These are phyloP conservation scores for Aspergillus glaucus DNA, from an alignment of 2,329 filamentous ascomycete genomes.

Conservation along the genomic window DNA sequence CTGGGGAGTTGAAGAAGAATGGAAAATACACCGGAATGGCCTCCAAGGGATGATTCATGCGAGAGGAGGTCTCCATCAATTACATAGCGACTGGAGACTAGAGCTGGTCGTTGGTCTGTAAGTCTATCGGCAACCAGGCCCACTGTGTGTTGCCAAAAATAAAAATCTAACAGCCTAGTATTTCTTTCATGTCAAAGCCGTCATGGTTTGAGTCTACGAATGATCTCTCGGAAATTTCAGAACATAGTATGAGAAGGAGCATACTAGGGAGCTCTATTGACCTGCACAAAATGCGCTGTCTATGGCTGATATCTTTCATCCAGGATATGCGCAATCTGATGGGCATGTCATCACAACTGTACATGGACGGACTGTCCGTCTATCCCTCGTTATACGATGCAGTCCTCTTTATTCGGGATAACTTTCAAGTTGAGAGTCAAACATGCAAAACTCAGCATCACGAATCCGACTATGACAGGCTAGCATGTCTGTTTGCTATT, in stretches of 20 bases:
- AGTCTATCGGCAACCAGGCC: constrained; percentile 2
- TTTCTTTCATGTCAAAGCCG: constrained; percentile 22
- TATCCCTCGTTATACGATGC: constrained; percentile 11
- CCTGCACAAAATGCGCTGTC: constrained; percentile 20
- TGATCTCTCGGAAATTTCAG: constrained; percentile 11
- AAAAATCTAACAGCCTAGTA: constrained; percentile 5
- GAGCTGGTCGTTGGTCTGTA: constrained; percentile 25
- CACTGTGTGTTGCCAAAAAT: not conserved
- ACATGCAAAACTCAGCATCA: not conserved
- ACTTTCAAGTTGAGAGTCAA: not conserved
- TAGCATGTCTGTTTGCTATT: constrained; percentile 14
- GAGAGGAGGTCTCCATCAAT: constrained; percentile 22
- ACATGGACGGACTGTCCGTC: constrained; percentile 6
- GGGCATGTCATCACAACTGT: constrained; percentile 10
- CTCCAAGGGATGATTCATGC: constrained; percentile 29
- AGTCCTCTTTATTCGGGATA: not conserved
- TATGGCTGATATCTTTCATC: constrained; percentile 25
- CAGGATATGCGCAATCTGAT: constrained; percentile 25
- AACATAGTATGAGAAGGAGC: not conserved
- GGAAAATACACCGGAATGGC: constrained; percentile 28
- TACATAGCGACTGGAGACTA: constrained; percentile 25
- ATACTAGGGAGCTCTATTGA: constrained; percentile 7
- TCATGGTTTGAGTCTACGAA: constrained; percentile 25
- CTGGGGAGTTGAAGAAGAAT: constrained; percentile 28
- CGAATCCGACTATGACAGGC: constrained; percentile 6